These are phyloP conservation scores for Immersiporthe knoxdaviesiana DNA, from an alignment of 2,329 filamentous ascomycete genomes.

Conservation along the genomic window DNA sequence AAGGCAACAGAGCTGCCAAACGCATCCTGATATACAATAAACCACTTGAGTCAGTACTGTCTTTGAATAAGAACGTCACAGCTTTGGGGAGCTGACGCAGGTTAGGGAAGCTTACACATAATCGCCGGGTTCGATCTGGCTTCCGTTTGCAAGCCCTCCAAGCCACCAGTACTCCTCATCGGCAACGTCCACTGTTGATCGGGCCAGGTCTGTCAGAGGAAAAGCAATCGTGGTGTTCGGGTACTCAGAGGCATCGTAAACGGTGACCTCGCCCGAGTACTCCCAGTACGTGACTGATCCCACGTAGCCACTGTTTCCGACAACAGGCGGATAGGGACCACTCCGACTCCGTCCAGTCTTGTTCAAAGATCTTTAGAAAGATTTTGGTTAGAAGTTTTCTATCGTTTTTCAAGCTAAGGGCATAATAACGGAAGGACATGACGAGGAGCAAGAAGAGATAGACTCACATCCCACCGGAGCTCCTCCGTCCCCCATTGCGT, in stretches of 20 bases:
- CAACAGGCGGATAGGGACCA: constrained; percentile 38
- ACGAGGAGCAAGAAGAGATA: neutral
- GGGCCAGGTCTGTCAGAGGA: constrained; percentile 16
- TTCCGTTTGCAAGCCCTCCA: constrained; percentile 20
- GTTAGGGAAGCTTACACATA: constrained; percentile 10
- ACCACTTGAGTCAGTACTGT: neutral
- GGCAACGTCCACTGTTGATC: constrained; percentile 10
- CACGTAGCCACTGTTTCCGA: constrained; percentile 34
- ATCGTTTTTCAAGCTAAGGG: neutral
- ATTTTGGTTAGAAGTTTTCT: neutral
- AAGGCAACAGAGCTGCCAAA: constrained; percentile 23
- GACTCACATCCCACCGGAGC: constrained; percentile 36
- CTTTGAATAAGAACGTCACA: neutral
- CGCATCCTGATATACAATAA: neutral
- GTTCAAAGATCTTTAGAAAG: constrained; percentile 33
- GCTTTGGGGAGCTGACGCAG: neutral
- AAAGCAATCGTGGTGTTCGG: constrained; percentile 17
- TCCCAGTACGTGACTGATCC: constrained; percentile 22
- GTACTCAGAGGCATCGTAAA: constrained; percentile 18
- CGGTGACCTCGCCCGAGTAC: constrained; percentile 16
- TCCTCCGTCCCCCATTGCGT: constrained; percentile 34
- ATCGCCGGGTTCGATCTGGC: constrained; percentile 14
- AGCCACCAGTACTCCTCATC: constrained; percentile 25
- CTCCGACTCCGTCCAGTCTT: constrained; percentile 33
- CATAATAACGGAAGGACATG: neutral